Base-by-base conservation (phyloP, 495 filamentous ascomycete species). In the Aspergillus carlsbadensis region DNA sequence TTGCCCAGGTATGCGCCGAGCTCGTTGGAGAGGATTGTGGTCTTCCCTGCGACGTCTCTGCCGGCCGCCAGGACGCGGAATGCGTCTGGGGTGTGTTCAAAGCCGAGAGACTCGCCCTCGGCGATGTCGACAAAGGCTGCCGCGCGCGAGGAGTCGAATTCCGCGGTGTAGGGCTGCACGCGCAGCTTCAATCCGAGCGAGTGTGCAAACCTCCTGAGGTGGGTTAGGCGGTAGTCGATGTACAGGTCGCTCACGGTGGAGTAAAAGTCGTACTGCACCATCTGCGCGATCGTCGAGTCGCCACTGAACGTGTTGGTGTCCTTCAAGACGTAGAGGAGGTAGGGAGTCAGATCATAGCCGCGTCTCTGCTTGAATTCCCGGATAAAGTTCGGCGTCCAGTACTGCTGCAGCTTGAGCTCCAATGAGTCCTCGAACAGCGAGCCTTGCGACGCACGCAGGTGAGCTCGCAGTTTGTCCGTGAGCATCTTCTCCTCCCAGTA, bases 1-100 rank as follows among this genome's bases (percentile, higher is more conserved):
- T 49, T 33, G 14, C 45, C 45, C 45, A 33, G n/a, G 45, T 49
- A 49, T 7, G 45, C 45, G 45, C 45, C 45, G 14, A 49, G 14
- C 13, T 49, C 45, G 24, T 49, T 49, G 45, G 45, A 49, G 10
- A 49, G 26, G 45, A 49, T 49, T 17, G 26, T 49, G 26, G 45
- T 49, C 7, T n/a, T 31, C 4, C 45, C 45, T 5, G 45, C 22
- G 14, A 49, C 45, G 33, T 49, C 45, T 49, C 45, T 14, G n/a
- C 45, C 45, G 14, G 45, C 29, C 6, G 45, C 45, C 8, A 49
- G 13, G 13, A 49, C 45, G 20, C 45, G 13, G 26, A 49, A 49
- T 8, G 45, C 5, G 33, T 49, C 24, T n/a, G 26, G 26, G 24
- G 26, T 35, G 15, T 24, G 14, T 33, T 33, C 45, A 33, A 49